Conservation (phyloP, 2,329 filamentous ascomycete species). For the Apiospora phragmitis region DNA sequence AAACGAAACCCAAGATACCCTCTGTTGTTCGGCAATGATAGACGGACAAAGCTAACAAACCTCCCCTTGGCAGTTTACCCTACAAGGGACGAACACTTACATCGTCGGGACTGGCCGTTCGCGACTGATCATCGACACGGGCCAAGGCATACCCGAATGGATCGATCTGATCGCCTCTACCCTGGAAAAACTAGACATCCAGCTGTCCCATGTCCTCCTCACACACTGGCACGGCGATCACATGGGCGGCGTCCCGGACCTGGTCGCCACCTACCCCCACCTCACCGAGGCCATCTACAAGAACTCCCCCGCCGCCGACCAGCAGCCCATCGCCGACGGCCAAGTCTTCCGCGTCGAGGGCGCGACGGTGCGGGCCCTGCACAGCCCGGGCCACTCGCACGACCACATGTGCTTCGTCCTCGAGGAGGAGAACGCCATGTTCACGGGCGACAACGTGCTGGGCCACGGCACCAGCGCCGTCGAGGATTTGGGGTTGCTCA, state of each 20-base stretch:
- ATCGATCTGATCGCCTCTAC: slow-evolving; percentile 33
- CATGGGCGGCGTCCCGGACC: slow-evolving; percentile 69
- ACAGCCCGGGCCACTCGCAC: slow-evolving; percentile 65
- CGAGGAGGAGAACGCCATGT: slow-evolving; percentile 76
- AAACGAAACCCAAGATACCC: too few species aligned
- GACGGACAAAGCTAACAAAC: too few species aligned
- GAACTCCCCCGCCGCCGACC: slow-evolving; percentile 52
- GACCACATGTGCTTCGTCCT: slow-evolving; percentile 81
- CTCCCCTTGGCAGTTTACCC: slow-evolving; percentile 51
- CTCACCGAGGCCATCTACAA: slow-evolving; percentile 62
- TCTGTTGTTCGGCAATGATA: too few species aligned
- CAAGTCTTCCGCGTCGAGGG: slow-evolving; percentile 50
- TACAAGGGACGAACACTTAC: slow-evolving; percentile 92
- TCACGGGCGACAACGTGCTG: slow-evolving; percentile 84
- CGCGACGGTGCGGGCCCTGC: slow-evolving; percentile 29
- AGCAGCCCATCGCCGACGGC: slow-evolving; percentile 53
- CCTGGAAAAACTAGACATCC: slow-evolving; percentile 29
- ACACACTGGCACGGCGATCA: slow-evolving; percentile 94
- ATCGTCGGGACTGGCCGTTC: slow-evolving; percentile 73
- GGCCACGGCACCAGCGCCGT: slow-evolving; percentile 84
- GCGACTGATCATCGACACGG: slow-evolving; percentile 87
- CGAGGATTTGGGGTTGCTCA: slow-evolving; percentile 69
- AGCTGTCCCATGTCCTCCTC: slow-evolving; percentile 61
- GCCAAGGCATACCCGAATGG: slow-evolving; percentile 79
- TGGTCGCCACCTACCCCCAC: slow-evolving; percentile 60